phyloP scores from a whole-genome alignment of 108 stramenopile species.

The Skeletonema tropicum region DNA sequence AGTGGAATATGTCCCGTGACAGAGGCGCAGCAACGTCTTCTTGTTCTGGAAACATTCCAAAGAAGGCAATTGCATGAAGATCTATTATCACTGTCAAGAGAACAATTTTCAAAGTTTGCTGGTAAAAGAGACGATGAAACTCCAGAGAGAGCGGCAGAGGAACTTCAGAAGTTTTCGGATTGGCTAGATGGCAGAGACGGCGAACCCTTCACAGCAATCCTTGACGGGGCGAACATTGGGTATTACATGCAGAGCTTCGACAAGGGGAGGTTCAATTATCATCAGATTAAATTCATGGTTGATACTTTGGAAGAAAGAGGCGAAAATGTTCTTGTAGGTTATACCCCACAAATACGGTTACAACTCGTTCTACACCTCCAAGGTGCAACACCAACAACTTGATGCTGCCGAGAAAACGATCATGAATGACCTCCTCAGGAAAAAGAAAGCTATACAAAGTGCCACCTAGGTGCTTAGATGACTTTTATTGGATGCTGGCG shows the following conservation, averaged over 20 bases:
- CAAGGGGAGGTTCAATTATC: conserved; percentile 69
- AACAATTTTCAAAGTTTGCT: conserved; percentile 51
- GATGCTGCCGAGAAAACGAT: conserved; percentile 29
- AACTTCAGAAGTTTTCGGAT: conserved; percentile 63
- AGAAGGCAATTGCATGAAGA: conserved; percentile 59
- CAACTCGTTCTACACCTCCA: conserved; percentile 42
- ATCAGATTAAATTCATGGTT: conserved; percentile 59
- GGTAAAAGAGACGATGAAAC: conserved; percentile 32
- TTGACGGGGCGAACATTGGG: conserved; percentile 50
- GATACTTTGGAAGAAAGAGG: conserved; percentile 51
- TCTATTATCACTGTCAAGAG: conserved; percentile 47
- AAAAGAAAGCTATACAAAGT: conserved; percentile 60
- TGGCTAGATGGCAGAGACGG: conserved; percentile 74
- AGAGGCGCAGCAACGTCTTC: conserved; percentile 64
- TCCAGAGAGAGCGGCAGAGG: conserved; percentile 37
- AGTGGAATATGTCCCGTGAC: conserved; percentile 72
- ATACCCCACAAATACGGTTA: conserved; percentile 77
- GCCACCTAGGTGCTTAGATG: conserved; percentile 71
- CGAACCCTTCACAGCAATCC: conserved; percentile 81
- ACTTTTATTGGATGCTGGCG: conserved; percentile 91
- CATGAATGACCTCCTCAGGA: conserved; percentile 44
- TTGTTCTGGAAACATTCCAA: conserved; percentile 64
- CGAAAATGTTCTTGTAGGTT: conserved; percentile 79
- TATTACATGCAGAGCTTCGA: conserved; percentile 88
- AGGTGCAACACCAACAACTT: conserved; percentile 23